phyloP scores from a whole-genome alignment of 1,284 basidiomycete genomes.

The Vanrija humicola region DNA sequence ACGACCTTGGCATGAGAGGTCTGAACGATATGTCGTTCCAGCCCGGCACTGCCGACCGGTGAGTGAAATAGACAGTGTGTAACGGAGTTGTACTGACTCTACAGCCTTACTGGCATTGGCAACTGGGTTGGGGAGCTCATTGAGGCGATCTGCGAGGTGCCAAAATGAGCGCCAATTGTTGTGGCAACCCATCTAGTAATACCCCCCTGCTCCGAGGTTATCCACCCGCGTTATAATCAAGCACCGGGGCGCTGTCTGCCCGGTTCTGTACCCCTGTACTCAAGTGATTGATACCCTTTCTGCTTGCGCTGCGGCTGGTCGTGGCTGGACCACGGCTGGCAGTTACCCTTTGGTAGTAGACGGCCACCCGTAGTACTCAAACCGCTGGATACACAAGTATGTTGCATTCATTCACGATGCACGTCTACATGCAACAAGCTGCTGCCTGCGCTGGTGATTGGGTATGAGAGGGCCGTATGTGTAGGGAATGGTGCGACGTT shows the following conservation, averaged over 20 bases:
- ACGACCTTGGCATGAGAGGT: conserved; percentile 45
- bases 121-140: conserved; percentile 42
- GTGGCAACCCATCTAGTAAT: not conserved
- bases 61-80: conserved; percentile 2
- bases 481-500: too few species aligned
- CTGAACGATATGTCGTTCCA: conserved; percentile 39
- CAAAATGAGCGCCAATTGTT: too few species aligned
- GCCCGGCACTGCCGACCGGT: conserved; percentile 35
- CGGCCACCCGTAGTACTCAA: too few species aligned
- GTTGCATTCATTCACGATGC: too few species aligned
- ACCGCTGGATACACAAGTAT: too few species aligned
- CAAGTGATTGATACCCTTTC: not conserved
- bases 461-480: too few species aligned
- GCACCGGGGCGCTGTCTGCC: not conserved
- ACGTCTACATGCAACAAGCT: too few species aligned
- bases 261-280: not conserved
- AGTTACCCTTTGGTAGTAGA: too few species aligned
- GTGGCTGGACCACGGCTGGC: too few species aligned
- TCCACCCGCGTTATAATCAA: conserved; percentile 1
- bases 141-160: conserved; percentile 11
- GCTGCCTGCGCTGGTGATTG: too few species aligned
- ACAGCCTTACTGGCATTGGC: conserved; percentile 25
- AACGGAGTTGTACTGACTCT: not conserved
- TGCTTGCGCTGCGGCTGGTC: too few species aligned
- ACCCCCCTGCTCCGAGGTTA: not conserved